Evolutionary conservation across 2,329 filamentous ascomycete genomes (phyloP).

Genomic region (Dothidotthia symphoricarpi): DNA sequence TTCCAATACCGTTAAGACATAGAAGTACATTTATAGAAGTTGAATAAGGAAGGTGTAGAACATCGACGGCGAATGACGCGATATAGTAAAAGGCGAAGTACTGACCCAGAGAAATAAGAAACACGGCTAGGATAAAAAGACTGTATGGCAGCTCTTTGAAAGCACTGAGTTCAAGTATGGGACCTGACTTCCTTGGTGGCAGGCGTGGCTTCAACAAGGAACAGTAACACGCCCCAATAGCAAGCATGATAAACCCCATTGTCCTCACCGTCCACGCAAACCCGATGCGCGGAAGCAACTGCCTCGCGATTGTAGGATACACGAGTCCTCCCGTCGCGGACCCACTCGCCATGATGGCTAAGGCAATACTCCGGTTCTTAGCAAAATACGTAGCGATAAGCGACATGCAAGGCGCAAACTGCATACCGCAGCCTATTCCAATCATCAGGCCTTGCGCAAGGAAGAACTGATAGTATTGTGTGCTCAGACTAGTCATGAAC

Average conservation of each 20-base stretch:
- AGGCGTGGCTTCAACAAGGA: conserved; percentile 44
- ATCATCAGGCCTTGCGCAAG: conserved; percentile 38
- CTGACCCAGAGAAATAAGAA: conserved; percentile 36
- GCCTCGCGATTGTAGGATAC: conserved; percentile 57
- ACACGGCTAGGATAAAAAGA: conserved; percentile 38
- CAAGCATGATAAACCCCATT: conserved; percentile 60
- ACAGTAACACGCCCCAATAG: conserved; percentile 38
- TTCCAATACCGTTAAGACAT: conserved; percentile 57
- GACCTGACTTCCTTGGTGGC: conserved; percentile 45
- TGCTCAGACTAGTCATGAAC: conserved; percentile 54
- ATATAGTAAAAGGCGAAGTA: conserved; percentile 51
- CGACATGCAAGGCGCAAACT: conserved; percentile 35
- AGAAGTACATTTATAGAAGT: conserved; percentile 57
- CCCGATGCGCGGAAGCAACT: conserved; percentile 59
- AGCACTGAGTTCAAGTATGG: conserved; percentile 43
- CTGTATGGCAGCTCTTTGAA: conserved; percentile 45
- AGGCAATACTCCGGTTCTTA: conserved; percentile 58
- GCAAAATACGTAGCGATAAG: conserved; percentile 57
- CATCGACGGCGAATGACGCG: conserved; percentile 41
- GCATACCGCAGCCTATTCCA: conserved; percentile 37
- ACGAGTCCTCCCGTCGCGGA: conserved; percentile 62
- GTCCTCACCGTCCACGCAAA: conserved; percentile 65
- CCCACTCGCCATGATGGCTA: conserved; percentile 60
- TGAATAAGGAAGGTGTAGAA: conserved; percentile 49
- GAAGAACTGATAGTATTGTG: conserved; percentile 51